Percentiles rank a stretch among this genome's conserved stretches.
Evolutionary conservation across 1,139 yeast genomes (phyloP).

Genomic region (Taiozyma sp.): DNA sequence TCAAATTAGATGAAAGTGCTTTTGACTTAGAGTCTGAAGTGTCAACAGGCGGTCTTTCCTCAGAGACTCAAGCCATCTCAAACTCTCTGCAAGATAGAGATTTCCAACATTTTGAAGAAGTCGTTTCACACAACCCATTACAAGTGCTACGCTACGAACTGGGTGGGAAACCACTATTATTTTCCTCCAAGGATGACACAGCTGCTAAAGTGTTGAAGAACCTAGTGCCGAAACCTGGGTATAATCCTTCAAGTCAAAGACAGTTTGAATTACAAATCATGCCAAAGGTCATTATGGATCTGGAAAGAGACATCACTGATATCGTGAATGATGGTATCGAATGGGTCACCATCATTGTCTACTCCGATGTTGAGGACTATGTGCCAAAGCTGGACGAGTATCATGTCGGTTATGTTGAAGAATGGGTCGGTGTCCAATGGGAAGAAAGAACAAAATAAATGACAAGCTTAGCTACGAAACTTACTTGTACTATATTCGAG

Average conservation of each 20-base stretch:
- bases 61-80: constrained; percentile 38
- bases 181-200: constrained; percentile 47
- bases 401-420: constrained; percentile 80
- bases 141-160: constrained; percentile 83
- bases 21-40: constrained; percentile 35
- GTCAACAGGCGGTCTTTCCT: constrained; percentile 19
- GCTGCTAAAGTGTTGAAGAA: constrained; percentile 24
- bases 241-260: constrained; percentile 57
- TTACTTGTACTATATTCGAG: not conserved
- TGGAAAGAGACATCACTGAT: constrained; percentile 46
- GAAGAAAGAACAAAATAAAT: constrained; percentile 35
- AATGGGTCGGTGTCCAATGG: constrained; percentile 96
- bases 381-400: constrained; percentile 53
- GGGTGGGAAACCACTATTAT: constrained; percentile 69
- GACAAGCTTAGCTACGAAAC: not conserved
- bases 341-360: constrained; percentile 92
- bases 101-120: constrained; percentile 72
- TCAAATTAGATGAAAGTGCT: constrained; percentile 29
- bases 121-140: constrained; percentile 72
- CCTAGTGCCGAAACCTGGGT: constrained; percentile 45
- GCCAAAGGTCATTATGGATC: constrained; percentile 87
- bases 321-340: constrained; percentile 75
- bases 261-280: constrained; percentile 83
- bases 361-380: constrained; percentile 71
- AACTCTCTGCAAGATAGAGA: constrained; percentile 53